phyloP scores from a whole-genome alignment of 2,329 filamentous ascomycete genomes.

The Pestalotiopsis sp. region DNA sequence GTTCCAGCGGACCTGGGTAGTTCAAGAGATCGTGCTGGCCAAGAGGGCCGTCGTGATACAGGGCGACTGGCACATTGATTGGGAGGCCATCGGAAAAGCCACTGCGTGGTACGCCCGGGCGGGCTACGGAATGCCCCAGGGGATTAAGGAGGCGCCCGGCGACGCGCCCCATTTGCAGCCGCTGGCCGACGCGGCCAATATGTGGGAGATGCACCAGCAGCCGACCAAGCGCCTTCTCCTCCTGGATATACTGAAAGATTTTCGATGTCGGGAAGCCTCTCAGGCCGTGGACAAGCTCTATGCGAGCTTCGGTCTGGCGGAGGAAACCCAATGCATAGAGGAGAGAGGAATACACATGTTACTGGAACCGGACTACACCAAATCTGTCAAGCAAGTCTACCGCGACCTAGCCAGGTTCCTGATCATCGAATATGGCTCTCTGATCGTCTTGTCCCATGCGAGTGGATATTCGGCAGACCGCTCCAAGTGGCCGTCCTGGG shows the following conservation, averaged over 20 bases:
- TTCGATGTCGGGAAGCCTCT: not conserved
- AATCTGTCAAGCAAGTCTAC: slow-evolving; percentile 9
- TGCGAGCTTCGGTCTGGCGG: slow-evolving; percentile 6
- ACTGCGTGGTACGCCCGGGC: not conserved
- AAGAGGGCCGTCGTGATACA: slow-evolving; percentile 11
- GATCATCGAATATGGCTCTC: not conserved
- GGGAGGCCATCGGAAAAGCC: slow-evolving; percentile 10
- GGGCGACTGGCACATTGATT: slow-evolving; percentile 14
- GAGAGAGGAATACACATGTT: slow-evolving; percentile 5
- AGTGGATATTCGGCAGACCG: not conserved
- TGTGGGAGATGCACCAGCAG: not conserved
- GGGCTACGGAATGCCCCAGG: not conserved
- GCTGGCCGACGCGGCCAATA: not conserved
- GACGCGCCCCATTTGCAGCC: not conserved
- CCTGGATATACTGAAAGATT: not conserved
- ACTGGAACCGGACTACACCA: slow-evolving; percentile 15
- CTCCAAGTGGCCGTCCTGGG: slow-evolving; percentile 17
- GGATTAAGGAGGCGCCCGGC: not conserved
- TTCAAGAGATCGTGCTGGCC: slow-evolving; percentile 18
- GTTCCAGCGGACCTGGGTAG: slow-evolving; percentile 20
- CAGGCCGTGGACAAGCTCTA: slow-evolving; percentile 6
- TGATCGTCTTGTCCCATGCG: not conserved
- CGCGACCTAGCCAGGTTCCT: slow-evolving; percentile 14
- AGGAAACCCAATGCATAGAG: slow-evolving; percentile 4
- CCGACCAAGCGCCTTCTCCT: not conserved